Evolutionary conservation across 345 rosid species (phyloP), one percentile per base, ranked within the genome.

Genomic region (Erodium maritimum): DNA sequence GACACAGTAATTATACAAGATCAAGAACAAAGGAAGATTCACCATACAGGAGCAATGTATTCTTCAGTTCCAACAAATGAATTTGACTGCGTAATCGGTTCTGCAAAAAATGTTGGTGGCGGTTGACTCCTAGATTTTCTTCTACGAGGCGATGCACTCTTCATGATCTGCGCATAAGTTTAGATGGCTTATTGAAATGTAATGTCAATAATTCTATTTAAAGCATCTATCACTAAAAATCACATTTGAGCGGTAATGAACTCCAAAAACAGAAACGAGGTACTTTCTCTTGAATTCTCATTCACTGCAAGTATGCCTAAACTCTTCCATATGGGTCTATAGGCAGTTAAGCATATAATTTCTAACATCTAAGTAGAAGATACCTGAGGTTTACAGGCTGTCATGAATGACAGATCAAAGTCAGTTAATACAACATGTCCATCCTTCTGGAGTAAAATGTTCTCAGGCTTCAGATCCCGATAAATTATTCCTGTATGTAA

Each of bases 21-120:
- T 6, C 25, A 23, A 62, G 52, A 19, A 57, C n/a, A 22, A 50
- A 55, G 19, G 4, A 60, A 66, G 66, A 8, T 67, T 62, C 58
- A 71, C 37, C 80, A 19, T 88, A 93, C 99, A 17, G 99, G 99
- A 29, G 99, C 94, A 70, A 89, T 93, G 69, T 93, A 93, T 74
- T 93, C 96, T 79, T 88, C 95, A 20, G 95, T 93, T 64, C 99
- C 99, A 45, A 93, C 95, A 63, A 89, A 93, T 17, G 99, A 93
- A 79, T 89, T 93, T 24, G 96, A 89, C 67, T 69, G 80, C n/a
- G 85, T 7, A n/a, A 17, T 50, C 55, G 96, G 99, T 65, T 89
- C 96, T 64, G 99, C 99, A 61, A 89, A 80, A 75, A 93, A 86
- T 21, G 78, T 80, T 13, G 96, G 91, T 13, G 77, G 75, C 9